Evolutionary conservation across 352 stramenopile genomes (phyloP), one percentile per base, ranked within the genome.

Genomic region (Phytophthora lateralis): DNA sequence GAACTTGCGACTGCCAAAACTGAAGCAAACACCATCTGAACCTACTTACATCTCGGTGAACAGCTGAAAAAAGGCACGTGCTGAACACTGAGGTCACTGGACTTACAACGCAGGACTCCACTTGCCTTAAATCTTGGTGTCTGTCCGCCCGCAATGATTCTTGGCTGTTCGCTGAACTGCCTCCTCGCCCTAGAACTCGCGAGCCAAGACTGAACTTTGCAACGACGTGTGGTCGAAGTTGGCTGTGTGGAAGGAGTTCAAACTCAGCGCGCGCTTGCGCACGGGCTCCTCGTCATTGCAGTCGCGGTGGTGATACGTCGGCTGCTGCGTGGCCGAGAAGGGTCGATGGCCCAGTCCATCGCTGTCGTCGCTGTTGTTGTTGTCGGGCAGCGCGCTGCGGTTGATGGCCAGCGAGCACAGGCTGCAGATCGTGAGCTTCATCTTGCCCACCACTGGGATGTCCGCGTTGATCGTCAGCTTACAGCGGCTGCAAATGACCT

Each of bases 391-490:
- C 43, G 76, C 69, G 42, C 69, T 91, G 45, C 84, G 81, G 62
- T 93, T 89, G 50, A 93, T 86, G 47, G 80, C 75, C 34, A 91
- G 67, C 47, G 84, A 87, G 69, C 84, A 93, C 9, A 93, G 35
- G 20, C 74, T 90, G 68, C 84, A 93, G 49, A 93, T 93, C 50
- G 84, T 93, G 29, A 93, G 77, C 69, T 93, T 93, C 84, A 93
- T 91, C 66, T 85, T 89, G 47, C 84, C 84, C 15, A 91, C 84
- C 17, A 93, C 82, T 15, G 84, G 82, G 42, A 93, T 90, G 21
- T 93, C 82, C n/a, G 84, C 84, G 51, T 83, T 79, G 63, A 93
- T 89, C 20, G 67, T 85, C 26, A 88, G 51, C 56, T 91, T 91
- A 63, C 84, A 93, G 18, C 76, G 74, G 1, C 78, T 57, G 48